Evolutionary conservation across 225 moss, liverwort and hornwort genomes (phyloP).

Genomic region (Lunularia cruciata): DNA sequence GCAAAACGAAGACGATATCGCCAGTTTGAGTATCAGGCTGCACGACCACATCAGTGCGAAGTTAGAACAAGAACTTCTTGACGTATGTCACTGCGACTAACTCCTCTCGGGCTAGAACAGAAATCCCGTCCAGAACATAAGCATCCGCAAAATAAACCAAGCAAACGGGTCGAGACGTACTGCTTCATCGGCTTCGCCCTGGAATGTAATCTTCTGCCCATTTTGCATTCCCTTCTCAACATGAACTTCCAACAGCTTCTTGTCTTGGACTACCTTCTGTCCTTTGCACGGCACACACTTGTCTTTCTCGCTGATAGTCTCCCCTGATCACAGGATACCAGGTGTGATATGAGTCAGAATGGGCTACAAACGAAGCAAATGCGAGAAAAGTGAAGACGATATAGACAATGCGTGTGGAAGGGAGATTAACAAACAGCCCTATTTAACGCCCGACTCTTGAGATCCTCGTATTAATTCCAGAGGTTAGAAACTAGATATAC

Average conservation of each 20-base stretch:
- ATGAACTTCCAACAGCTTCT: conserved; percentile 88
- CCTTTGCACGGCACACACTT: conserved; percentile 93
- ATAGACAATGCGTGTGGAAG: too few species aligned
- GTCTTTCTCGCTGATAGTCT: conserved; percentile 83
- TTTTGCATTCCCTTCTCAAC: conserved; percentile 92
- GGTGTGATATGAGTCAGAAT: too few species aligned
- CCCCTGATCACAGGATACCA: conserved; percentile 60
- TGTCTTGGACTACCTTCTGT: conserved; percentile 86
- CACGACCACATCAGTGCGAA: not conserved
- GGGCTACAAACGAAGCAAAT: too few species aligned
- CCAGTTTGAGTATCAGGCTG: conserved; percentile 89
- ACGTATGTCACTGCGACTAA: too few species aligned
- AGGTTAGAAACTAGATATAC: too few species aligned
- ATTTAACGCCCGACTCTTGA: too few species aligned
- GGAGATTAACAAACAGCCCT: too few species aligned
- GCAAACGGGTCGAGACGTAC: conserved; percentile 37
- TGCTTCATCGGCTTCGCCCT: conserved; percentile 94
- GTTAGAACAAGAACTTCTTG: conserved; percentile 4
- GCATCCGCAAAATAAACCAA: not conserved
- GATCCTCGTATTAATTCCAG: too few species aligned
- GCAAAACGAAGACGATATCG: conserved; percentile 88
- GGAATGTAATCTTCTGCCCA: conserved; percentile 85
- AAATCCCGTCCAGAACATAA: not conserved
- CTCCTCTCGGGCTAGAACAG: not conserved
- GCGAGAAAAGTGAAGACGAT: too few species aligned